These are phyloP conservation scores for Candida silvatica DNA, from an alignment of 805 yeast species.

Conservation along the genomic window DNA sequence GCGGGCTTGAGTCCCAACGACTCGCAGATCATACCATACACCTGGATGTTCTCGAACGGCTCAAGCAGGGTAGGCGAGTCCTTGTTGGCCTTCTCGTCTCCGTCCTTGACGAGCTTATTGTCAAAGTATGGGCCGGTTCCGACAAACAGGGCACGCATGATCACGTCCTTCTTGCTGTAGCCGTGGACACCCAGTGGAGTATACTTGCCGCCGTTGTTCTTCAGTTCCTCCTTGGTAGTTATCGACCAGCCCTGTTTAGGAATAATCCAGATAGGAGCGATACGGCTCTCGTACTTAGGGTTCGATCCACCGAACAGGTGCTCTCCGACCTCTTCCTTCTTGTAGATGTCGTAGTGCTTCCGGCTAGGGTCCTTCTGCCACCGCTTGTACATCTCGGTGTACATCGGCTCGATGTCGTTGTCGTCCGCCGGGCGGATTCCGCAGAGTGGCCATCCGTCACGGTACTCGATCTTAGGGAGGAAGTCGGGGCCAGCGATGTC, in stretches of 20 bases:
- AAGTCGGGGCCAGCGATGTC: constrained; percentile 43
- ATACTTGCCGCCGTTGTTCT: constrained; percentile 36
- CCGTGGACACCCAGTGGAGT: constrained; percentile 80
- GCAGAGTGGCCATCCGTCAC: constrained; percentile 81
- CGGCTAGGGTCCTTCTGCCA: constrained; percentile 21
- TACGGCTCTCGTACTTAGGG: constrained; percentile 40
- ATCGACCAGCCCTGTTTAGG: constrained; percentile 79
- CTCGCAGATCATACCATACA: constrained; percentile 70
- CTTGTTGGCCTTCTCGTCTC: too few relatives aligned
- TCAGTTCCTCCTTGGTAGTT: constrained; percentile 51
- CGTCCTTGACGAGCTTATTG: constrained; percentile 19
- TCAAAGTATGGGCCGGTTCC: constrained; percentile 77
- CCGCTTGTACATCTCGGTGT: constrained; percentile 29
- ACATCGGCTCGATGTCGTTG: constrained; percentile 34
- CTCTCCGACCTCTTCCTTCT: constrained; percentile 42
- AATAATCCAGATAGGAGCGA: constrained; percentile 81
- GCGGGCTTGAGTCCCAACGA: constrained; percentile 44
- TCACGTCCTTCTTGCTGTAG: constrained; percentile 62
- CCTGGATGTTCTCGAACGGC: constrained; percentile 68
- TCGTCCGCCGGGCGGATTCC: constrained; percentile 56
- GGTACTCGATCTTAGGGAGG: constrained; percentile 42
- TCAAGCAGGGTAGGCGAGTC: constrained; percentile 31
- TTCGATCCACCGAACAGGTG: constrained; percentile 49
- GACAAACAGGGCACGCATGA: constrained; percentile 79
- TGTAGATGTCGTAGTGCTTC: constrained; percentile 37